These are phyloP conservation scores for Candida michaelii DNA, from an alignment of 805 yeast species.

Conservation along the genomic window DNA sequence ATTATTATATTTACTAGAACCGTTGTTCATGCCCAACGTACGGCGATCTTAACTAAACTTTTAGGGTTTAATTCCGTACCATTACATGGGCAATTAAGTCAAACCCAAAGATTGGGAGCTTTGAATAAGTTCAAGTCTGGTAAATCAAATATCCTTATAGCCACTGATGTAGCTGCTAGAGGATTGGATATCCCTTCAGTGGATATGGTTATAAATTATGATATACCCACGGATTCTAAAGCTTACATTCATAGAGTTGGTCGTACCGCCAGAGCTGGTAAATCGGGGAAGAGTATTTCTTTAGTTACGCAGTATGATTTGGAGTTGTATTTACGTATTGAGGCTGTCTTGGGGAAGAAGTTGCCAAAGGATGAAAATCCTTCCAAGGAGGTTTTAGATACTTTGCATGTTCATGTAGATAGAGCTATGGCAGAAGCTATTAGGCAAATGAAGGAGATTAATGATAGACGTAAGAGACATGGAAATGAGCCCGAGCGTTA, in stretches of 20 bases:
- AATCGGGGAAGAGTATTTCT: conserved; percentile 83
- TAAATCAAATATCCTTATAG: conserved; percentile 64
- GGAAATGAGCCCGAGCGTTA: conserved; percentile 15
- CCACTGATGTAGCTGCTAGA: conserved; percentile 88
- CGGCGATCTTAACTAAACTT: conserved; percentile 75
- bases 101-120: conserved; percentile 80
- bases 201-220: conserved; percentile 74
- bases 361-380: conserved; percentile 78
- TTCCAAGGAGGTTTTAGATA: conserved; percentile 71
- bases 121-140: conserved; percentile 78
- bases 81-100: conserved; percentile 87
- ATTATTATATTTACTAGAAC: conserved; percentile 90
- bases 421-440: conserved; percentile 91
- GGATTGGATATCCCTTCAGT: conserved; percentile 84
- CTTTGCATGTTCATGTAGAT: conserved; percentile 83
- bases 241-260: conserved; percentile 89
- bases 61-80: conserved; percentile 90
- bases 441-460: conserved; percentile 69
- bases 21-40: conserved; percentile 91
- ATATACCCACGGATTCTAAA: conserved; percentile 81
- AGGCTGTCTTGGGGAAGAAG: conserved; percentile 79
- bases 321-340: conserved; percentile 84
- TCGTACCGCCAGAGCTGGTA: conserved; percentile 93
- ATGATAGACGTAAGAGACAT: conserved; percentile 29
- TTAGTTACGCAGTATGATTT: conserved; percentile 93